Evolutionary conservation across 192 early-diverging fungal genomes (phyloP).

Genomic region (Geranomyces variabilis): DNA sequence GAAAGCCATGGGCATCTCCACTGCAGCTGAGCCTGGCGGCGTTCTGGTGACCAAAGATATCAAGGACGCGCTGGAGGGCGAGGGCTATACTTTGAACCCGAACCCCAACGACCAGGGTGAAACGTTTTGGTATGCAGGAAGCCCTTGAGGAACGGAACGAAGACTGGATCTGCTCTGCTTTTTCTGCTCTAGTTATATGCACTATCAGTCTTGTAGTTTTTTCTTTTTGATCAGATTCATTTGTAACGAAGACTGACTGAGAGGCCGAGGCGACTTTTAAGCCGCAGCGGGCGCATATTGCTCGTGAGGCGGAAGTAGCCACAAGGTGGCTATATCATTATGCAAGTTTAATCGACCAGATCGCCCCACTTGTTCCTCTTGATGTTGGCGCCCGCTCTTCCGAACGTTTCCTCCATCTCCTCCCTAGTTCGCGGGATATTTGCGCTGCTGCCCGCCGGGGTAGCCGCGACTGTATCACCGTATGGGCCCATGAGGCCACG

Average conservation of each 20-base stretch:
- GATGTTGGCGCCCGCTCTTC: background rate
- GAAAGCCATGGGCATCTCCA: constrained; percentile 31
- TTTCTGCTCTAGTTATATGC: too few species aligned
- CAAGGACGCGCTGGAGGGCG: background rate
- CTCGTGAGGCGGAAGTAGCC: too few species aligned
- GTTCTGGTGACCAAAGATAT: constrained; percentile 15
- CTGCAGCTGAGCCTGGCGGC: constrained; percentile 16
- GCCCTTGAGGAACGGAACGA: background rate
- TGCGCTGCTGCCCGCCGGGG: constrained; percentile 19
- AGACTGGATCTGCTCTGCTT: too few species aligned
- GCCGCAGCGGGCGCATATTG: too few species aligned
- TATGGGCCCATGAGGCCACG: constrained; percentile 27
- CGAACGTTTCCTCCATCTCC: constrained; percentile 25
- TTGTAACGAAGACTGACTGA: too few species aligned
- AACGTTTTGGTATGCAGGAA: background rate
- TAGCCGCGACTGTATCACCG: constrained; percentile 32
- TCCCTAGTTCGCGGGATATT: constrained; percentile 35
- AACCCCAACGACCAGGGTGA: background rate
- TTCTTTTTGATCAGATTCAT: too few species aligned
- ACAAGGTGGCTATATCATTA: too few species aligned
- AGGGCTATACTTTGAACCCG: background rate
- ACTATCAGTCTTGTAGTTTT: too few species aligned
- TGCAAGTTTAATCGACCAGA: constrained; percentile 18
- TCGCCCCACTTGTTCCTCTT: constrained; percentile 33
- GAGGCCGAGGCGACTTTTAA: too few species aligned